These are phyloP conservation scores for Vitis hybrid DNA, from an alignment of 177 flowering plant genomes.

Conservation along the genomic window DNA sequence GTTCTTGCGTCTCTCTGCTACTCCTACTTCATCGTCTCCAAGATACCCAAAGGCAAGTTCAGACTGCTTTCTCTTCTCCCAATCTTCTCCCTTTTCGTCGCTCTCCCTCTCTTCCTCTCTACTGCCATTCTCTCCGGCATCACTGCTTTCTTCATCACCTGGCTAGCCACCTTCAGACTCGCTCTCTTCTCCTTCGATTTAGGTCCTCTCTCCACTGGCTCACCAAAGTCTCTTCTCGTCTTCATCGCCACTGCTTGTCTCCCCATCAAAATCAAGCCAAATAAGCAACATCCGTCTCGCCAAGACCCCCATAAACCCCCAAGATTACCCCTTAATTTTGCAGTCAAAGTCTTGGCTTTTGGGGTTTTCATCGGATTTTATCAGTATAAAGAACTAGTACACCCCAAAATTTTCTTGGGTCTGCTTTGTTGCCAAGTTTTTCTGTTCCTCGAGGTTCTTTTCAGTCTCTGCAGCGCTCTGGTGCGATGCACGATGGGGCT, in stretches of 20 bases:
- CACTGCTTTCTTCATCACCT: slow-evolving; percentile 32
- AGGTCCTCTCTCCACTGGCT: slow-evolving; percentile 33
- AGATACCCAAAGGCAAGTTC: slow-evolving; percentile 22
- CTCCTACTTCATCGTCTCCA: slow-evolving; percentile 27
- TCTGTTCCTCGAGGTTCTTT: slow-evolving; percentile 19
- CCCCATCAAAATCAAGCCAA: slow-evolving; percentile 27
- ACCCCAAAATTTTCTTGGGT: slow-evolving; percentile 8
- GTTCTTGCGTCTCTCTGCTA: slow-evolving; percentile 26
- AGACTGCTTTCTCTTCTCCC: slow-evolving; percentile 42
- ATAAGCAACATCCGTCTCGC: slow-evolving; percentile 2
- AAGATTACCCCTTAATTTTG: slow-evolving; percentile 7
- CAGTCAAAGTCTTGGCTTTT: slow-evolving; percentile 15
- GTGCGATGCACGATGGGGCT: slow-evolving; percentile 6
- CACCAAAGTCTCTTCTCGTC: slow-evolving; percentile 21
- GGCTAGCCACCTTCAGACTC: slow-evolving; percentile 47
- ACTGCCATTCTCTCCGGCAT: slow-evolving; percentile 19
- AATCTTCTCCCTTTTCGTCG: slow-evolving; percentile 33
- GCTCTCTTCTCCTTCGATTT: slow-evolving; percentile 35
- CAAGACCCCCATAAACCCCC: background rate
- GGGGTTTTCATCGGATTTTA: slow-evolving; percentile 1
- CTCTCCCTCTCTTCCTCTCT: slow-evolving; percentile 41
- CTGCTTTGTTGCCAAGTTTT: slow-evolving; percentile 24
- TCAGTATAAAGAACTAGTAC: slow-evolving; percentile 6
- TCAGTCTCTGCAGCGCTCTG: slow-evolving; percentile 6
- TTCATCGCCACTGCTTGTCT: slow-evolving; percentile 32